Conservation (phyloP, 2,329 filamentous ascomycete species). For the Paecilomyces sp. region DNA sequence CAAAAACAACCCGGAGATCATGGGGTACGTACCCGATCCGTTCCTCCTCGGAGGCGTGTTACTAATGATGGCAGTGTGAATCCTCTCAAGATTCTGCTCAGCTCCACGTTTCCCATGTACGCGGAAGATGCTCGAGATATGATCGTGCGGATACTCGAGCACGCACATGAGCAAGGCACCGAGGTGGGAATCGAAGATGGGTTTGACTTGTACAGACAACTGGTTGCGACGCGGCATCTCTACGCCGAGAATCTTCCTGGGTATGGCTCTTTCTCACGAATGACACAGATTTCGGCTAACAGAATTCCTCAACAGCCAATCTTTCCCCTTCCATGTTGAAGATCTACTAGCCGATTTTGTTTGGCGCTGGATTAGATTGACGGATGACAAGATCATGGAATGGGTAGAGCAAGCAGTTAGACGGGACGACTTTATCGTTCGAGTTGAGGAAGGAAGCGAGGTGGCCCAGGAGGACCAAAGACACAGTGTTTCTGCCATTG, state of each 20-base stretch:
- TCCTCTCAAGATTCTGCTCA: conserved; percentile 64
- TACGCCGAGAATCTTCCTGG: conserved; percentile 68
- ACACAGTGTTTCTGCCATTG: conserved; percentile 87
- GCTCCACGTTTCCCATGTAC: conserved; percentile 81
- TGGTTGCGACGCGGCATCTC: conserved; percentile 76
- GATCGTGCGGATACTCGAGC: conserved; percentile 70
- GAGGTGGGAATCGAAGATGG: conserved; percentile 87
- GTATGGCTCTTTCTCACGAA: conserved; percentile 12
- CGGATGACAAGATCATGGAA: conserved; percentile 69
- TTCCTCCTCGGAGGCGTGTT: conserved; percentile 17
- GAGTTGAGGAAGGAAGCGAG: conserved; percentile 56
- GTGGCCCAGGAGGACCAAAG: conserved; percentile 70
- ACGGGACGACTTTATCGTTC: conserved; percentile 77
- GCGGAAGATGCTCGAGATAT: conserved; percentile 84
- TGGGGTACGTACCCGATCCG: conserved; percentile 55
- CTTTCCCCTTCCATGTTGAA: conserved; percentile 85
- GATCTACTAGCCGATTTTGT: conserved; percentile 82
- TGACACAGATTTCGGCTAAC: background rate
- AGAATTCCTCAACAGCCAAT: conserved; percentile 32
- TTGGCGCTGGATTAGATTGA: conserved; percentile 85
- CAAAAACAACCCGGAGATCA: conserved; percentile 75
- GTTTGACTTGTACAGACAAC: conserved; percentile 84
- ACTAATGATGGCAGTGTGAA: conserved; percentile 39
- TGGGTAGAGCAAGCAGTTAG: conserved; percentile 89
- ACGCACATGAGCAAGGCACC: conserved; percentile 59